phyloP scores from a whole-genome alignment of 306 rosid genomes.

The Hippophae gyantsensis region DNA sequence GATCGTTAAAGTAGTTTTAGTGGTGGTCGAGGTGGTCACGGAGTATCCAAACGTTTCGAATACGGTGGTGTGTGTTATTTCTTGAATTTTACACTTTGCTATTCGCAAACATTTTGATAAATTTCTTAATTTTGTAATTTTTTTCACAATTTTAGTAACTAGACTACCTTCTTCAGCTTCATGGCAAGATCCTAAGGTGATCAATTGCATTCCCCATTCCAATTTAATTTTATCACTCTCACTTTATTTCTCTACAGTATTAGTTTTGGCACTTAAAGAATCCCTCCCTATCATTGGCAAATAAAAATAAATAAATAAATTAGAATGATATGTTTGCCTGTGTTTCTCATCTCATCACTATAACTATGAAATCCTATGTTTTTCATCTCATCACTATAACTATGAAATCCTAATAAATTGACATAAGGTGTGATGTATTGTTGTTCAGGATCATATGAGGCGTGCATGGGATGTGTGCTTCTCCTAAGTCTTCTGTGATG shows the following conservation, averaged over 20 bases:
- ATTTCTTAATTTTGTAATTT: conserved; percentile 7
- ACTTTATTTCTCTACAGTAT: neutral
- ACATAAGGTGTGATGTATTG: neutral
- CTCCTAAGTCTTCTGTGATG: conserved; percentile 95
- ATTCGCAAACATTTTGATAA: conserved; percentile 5
- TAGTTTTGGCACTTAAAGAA: too few relatives aligned
- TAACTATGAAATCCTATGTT: neutral
- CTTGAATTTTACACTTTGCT: conserved; percentile 2
- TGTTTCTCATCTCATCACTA: neutral
- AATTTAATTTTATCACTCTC: too few relatives aligned
- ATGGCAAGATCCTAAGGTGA: too few relatives aligned
- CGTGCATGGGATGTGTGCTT: conserved; percentile 99
- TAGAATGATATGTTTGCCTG: too few relatives aligned
- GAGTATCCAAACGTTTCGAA: conserved; percentile 86
- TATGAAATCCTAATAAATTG: neutral
- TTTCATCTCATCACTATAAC: neutral
- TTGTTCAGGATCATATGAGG: conserved; percentile 95
- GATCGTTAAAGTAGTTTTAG: conserved; percentile 66
- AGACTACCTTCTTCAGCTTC: too few relatives aligned
- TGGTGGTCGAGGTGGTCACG: conserved; percentile 79
- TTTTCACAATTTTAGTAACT: conserved; percentile 31
- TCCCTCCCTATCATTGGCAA: too few relatives aligned
- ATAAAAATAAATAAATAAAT: too few relatives aligned
- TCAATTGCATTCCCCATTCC: too few relatives aligned
- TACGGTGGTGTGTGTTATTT: conserved; percentile 53